Evolutionary conservation across 495 filamentous ascomycete species (phyloP), one percentile per base, ranked within the genome.

Genomic region (Xylaria nigripes): DNA sequence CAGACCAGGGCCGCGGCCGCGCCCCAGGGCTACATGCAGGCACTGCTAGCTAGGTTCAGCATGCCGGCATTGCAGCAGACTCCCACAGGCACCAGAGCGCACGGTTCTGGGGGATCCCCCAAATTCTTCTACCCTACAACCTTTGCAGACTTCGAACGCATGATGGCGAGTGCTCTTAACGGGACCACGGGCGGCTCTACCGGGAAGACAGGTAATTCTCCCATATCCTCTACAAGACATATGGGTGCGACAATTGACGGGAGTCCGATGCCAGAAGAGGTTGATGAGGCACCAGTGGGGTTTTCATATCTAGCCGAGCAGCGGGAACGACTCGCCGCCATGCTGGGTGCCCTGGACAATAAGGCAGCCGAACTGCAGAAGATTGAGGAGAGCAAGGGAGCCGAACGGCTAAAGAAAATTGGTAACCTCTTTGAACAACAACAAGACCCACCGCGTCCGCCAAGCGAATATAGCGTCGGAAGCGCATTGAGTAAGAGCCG

Each of bases 1-100:
- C 62, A 72, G 1, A 62, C 45, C 0, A 40, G 21, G 12, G 38
- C 53, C 38, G 57, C 69, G 10, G 60, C 77, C 13, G 65, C 68
- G 25, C 68, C 73, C 16, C 81, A 81, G 48, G 79, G 76, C 24
- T 95, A 91, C 66, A 86, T 89, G 3, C 88, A 94, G 70, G 79
- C 75, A 22, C 74, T 96, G 19, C 82, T 96, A 21, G 84, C 89
- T 10, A 82, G 92, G 15, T 96, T 96, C 76, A 86, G 81, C 64
- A 77, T 96, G 25, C 90, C 93, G 16, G 70, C 75, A 34, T 74
- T 78, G 6, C 58, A 78, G 27, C 75, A 73, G 64, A n/a, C n/a
- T n/a, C n/a, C n/a, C n/a, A n/a, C n/a, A n/a, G 65, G 69, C 4
- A 51, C 67, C 3, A 64, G 29, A 70, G 65, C 57, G 54, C 67